Percentiles rank a stretch among this genome's conserved stretches.
phyloP scores from a whole-genome alignment of 345 rosid species.

The Populus alba region DNA sequence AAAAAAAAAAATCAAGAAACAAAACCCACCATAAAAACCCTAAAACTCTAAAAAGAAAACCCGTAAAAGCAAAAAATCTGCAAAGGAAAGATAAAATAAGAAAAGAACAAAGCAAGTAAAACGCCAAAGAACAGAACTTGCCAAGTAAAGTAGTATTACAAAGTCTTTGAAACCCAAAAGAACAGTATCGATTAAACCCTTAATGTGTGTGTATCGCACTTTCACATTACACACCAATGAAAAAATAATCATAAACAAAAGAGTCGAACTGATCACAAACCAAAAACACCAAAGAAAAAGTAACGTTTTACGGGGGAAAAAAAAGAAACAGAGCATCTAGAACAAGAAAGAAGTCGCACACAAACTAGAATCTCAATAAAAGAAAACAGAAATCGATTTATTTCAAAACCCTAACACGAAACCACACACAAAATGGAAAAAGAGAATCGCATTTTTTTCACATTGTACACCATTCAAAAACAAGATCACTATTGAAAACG shows the following conservation, averaged over 20 bases:
- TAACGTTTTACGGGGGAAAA: not conserved
- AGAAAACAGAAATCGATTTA: not conserved
- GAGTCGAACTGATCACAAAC: too few relatives aligned
- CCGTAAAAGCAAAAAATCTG: not conserved
- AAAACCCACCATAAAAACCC: not conserved
- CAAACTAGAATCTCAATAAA: not conserved
- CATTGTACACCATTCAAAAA: not conserved
- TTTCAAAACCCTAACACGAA: not conserved
- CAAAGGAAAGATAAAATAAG: not conserved
- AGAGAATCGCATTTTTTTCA: not conserved
- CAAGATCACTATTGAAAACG: not conserved
- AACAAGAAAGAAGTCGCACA: not conserved
- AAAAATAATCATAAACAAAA: not conserved
- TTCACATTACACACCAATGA: not conserved
- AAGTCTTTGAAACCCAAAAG: not conserved
- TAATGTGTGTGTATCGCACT: not conserved
- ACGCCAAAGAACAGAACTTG: not conserved
- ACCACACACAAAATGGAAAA: not conserved
- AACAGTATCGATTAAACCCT: not conserved
- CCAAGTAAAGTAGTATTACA: too few relatives aligned
- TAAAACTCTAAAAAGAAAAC: not conserved
- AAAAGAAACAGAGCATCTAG: not conserved
- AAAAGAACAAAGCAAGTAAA: not conserved
- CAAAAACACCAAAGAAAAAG: not conserved
- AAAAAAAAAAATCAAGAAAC: not conserved